Base-by-base conservation (phyloP, 495 filamentous ascomycete species). In the Penicillium ochrochloron region DNA sequence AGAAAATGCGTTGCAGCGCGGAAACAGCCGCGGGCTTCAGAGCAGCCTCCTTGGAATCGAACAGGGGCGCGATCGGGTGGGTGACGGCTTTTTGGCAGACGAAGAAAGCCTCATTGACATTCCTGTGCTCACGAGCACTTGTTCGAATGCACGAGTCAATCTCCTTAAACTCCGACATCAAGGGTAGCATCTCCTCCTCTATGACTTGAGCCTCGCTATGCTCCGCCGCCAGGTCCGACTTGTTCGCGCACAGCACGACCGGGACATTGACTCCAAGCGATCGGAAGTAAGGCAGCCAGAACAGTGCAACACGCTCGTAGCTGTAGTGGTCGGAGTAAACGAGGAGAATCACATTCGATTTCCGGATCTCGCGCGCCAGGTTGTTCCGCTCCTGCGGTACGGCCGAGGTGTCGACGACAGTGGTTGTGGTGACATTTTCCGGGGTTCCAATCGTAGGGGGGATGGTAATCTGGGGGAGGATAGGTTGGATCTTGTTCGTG, bases 121-220 rank as follows among this genome's bases (percentile, higher is more conserved):
- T 99, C 61, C 90, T 89, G 68, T 97, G 91, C 72, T 99, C 94
- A 66, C 93, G 88, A 25, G 96, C 95, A 75, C 94, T 98, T 1
- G 94, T 92, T 54, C 95, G 86, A 73, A 99, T 97, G 75, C 95
- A 97, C 2, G 93, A 96, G 70, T 99, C 95, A 53, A 99, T 97
- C 77, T 99, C 95, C 74, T 97, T 95, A 82, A 98, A 99, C 76
- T 99, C 95, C 48, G 90, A 87, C 95, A 99, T 98, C 66, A 98
- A 88, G 3, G 95, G 96, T 56, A 99, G 81, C 96, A 99, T 99
- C 80, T 99, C 95, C 71, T 97, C 94, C 70, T 94, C 90, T 12
- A 96, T 84, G 14, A 97, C 90, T 73, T 96, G 90, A 1, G 90
- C 80, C 56, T 90, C 92, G 57, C 80, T 88, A 48, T 88, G 88